phyloP scores from a whole-genome alignment of 1,139 yeast species.

The Lizanozyma gosingica region DNA sequence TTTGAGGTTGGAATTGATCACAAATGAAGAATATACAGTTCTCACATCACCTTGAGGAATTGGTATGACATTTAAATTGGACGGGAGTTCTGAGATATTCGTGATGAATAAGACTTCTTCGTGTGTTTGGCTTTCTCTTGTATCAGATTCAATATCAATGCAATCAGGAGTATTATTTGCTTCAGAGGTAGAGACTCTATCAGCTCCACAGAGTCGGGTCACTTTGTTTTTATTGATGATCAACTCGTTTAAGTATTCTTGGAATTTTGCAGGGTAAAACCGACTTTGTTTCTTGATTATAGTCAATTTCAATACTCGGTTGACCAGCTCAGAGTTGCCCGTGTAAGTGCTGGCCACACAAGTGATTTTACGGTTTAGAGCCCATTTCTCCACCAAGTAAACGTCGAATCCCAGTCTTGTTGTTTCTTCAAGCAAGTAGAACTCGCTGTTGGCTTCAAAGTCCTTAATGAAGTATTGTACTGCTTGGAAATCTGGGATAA shows the following conservation, averaged over 20 bases:
- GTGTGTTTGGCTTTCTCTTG: conserved; percentile 44
- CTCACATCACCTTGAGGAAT: conserved; percentile 56
- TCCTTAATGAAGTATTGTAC: conserved; percentile 38
- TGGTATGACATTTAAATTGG: conserved; percentile 62
- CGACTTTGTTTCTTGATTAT: conserved; percentile 45
- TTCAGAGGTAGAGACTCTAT: background rate
- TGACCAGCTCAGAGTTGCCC: conserved; percentile 60
- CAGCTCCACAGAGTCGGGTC: background rate
- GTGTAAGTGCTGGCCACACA: conserved; percentile 74
- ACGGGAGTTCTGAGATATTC: conserved; percentile 71
- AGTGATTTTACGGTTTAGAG: conserved; percentile 58
- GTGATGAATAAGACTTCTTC: conserved; percentile 60
- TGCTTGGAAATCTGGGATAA: conserved; percentile 45
- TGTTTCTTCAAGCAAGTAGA: conserved; percentile 32
- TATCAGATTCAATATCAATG: conserved; percentile 20
- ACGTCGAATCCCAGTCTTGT: conserved; percentile 68
- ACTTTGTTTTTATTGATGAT: conserved; percentile 44
- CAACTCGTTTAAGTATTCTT: conserved; percentile 57
- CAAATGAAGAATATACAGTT: conserved; percentile 46
- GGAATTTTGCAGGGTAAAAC: conserved; percentile 52
- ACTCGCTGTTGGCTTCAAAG: conserved; percentile 27
- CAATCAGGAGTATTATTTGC: background rate
- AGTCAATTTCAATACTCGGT: conserved; percentile 53
- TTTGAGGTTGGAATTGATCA: conserved; percentile 67
- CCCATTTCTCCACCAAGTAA: conserved; percentile 93